Conservation (phyloP, 148 eudicot species). For the Euryodendron excelsum region DNA sequence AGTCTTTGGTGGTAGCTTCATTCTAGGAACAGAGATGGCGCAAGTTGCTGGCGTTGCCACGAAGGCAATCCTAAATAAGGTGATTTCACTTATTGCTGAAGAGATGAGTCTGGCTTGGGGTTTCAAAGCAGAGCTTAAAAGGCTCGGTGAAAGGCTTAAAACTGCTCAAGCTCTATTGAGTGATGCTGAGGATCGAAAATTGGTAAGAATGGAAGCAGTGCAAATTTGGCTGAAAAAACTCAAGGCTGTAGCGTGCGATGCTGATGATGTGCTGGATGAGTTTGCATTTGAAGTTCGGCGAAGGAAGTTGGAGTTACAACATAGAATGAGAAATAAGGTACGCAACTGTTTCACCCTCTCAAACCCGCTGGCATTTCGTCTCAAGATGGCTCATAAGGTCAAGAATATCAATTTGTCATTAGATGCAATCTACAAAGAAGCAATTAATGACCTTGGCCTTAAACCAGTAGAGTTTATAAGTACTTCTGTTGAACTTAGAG, state of each 20-base stretch:
- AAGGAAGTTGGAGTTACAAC: background rate
- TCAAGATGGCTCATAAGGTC: slow-evolving; percentile 7
- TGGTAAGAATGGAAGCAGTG: background rate
- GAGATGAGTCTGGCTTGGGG: background rate
- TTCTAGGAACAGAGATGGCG: no score
- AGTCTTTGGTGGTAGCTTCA: no score
- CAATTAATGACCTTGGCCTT: background rate
- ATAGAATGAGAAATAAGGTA: background rate
- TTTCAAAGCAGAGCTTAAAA: background rate
- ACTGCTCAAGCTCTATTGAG: background rate
- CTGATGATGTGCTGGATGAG: slow-evolving; percentile 14
- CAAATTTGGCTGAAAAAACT: background rate
- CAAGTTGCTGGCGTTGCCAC: background rate
- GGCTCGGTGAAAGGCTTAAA: background rate
- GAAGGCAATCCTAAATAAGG: background rate
- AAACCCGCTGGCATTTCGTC: background rate
- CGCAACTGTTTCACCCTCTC: no score
- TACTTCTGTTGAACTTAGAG: background rate
- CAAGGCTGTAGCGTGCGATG: no score
- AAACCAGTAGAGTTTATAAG: no score
- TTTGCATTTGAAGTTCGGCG: background rate
- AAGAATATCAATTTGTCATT: background rate
- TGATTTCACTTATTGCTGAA: background rate
- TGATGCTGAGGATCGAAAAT: background rate
- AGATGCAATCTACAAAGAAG: background rate